phyloP scores from a whole-genome alignment of 73 alveolate genomes.

The Breviolum minutum region DNA sequence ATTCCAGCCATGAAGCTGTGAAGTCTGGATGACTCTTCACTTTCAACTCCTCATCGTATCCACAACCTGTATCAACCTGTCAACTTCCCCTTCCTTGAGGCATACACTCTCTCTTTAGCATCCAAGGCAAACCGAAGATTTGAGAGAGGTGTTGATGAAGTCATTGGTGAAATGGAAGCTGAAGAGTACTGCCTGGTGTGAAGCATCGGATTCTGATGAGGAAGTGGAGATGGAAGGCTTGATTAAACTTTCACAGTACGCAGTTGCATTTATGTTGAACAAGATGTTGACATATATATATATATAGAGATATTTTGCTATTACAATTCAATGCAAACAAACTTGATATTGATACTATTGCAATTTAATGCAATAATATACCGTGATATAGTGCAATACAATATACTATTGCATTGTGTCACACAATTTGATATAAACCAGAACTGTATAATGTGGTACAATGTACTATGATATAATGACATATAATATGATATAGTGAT shows the following conservation, averaged over 20 bases:
- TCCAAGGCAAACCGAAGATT: conserved; percentile 15
- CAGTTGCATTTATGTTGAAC: not conserved
- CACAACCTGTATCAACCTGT: too few species aligned
- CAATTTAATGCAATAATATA: too few species aligned
- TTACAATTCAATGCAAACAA: not conserved
- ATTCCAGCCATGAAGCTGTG: too few species aligned
- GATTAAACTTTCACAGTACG: not conserved
- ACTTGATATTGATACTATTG: not conserved
- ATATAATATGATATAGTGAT: too few species aligned
- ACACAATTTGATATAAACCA: not conserved
- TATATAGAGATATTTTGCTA: not conserved
- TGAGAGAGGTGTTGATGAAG: conserved; percentile 13
- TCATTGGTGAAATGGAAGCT: conserved; percentile 48
- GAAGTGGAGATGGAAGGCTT: not conserved
- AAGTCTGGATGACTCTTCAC: too few species aligned
- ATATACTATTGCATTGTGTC: too few species aligned
- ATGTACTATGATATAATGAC: too few species aligned
- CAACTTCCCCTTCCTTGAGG: too few species aligned
- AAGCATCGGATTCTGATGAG: conserved; percentile 7
- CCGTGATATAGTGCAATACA: not conserved
- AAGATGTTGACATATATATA: not conserved
- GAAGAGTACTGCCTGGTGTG: conserved; percentile 19
- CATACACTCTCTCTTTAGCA: not conserved
- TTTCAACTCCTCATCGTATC: too few species aligned
- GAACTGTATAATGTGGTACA: not conserved